Base-by-base conservation (phyloP, 176 grass and related monocot genomes). In the Luzula sylvatica region DNA sequence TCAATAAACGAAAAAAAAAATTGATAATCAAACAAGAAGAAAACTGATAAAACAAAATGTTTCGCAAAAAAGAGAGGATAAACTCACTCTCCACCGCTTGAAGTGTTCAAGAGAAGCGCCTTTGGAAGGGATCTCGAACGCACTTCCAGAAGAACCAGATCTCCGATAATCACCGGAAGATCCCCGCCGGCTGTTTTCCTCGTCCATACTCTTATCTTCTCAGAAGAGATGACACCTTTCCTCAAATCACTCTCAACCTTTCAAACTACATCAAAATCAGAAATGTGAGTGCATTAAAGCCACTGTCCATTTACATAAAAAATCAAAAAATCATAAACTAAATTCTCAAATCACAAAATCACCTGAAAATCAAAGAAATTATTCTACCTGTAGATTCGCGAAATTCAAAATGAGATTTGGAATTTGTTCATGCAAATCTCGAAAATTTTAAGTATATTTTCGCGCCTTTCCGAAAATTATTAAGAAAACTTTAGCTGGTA, bases 41-140 rank as follows among this genome's bases (percentile, higher is more conserved):
- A 21, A 20, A 44, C 2, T n/a, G 35, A 27, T 42, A n/a, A n/a
- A n/a, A n/a, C n/a, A n/a, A n/a, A n/a, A n/a, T n/a, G n/a, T n/a
- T 14, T 15, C 2, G 14, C 1, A 20, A 1, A 18, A 20, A 44
- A 25, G 38, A 17, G 20, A 42, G 14, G 29, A 42, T 48, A n/a
- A 12, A 56, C 70, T 39, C 20, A 94, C 87, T 65, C 87, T 24
- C 87, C 87, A 87, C 45, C 74, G 76, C 15, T 68, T 76, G 1
- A 94, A 65, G 2, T 72, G 64, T 55, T 94, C 87, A 8, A 94
- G 8, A 9, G 87, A 20, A 0, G 87, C 82, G 0, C 78, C 75
- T 29, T 83, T 94, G 0, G 50, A 6, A 3, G 82, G 87, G 59
- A 94, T 94, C 61, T 76, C 71, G 53, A 94, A 94, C 6, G 66